Evolutionary conservation across 2,329 filamentous ascomycete genomes (phyloP).

Genomic region (Xylaria sp.): DNA sequence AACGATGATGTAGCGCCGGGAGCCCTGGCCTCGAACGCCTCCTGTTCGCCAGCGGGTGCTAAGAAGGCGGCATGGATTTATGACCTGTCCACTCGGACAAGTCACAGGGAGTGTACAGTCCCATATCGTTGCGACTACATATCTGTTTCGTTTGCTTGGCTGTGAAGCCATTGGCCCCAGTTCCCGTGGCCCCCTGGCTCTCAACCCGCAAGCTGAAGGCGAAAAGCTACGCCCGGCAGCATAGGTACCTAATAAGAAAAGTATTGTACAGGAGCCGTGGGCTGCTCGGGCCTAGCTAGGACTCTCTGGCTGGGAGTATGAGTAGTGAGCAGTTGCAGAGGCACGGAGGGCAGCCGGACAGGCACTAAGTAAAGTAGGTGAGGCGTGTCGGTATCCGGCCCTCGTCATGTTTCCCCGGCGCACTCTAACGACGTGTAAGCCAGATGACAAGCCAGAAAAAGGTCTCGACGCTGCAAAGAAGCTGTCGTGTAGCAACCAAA

Average conservation of each 20-base stretch:
- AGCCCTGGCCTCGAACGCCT: conserved; percentile 28
- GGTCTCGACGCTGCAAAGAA: conserved; percentile 43
- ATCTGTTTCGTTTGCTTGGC: conserved; percentile 35
- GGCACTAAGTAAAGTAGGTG: conserved; percentile 15
- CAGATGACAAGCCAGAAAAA: conserved; percentile 37
- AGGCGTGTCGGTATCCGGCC: conserved; percentile 45
- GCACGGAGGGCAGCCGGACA: conserved; percentile 14
- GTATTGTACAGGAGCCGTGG: conserved; percentile 13
- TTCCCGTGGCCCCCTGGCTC: conserved; percentile 36
- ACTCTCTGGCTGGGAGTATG: background rate
- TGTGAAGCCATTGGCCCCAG: conserved; percentile 37
- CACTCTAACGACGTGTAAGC: conserved; percentile 38
- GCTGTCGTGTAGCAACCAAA: conserved; percentile 48
- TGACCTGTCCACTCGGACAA: conserved; percentile 38
- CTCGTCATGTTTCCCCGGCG: conserved; percentile 29
- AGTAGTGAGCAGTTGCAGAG: conserved; percentile 5
- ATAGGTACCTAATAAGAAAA: conserved; percentile 34
- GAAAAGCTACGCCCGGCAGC: conserved; percentile 26
- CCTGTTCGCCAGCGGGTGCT: conserved; percentile 25
- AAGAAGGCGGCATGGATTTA: conserved; percentile 29
- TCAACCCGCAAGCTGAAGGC: conserved; percentile 38
- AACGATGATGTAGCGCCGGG: conserved; percentile 20
- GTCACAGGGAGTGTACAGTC: conserved; percentile 24
- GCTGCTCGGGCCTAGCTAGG: conserved; percentile 3
- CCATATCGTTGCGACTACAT: conserved; percentile 23